Base-by-base conservation (phyloP, 1,284 basidiomycete species). In the Singerocomus inundabilis region DNA sequence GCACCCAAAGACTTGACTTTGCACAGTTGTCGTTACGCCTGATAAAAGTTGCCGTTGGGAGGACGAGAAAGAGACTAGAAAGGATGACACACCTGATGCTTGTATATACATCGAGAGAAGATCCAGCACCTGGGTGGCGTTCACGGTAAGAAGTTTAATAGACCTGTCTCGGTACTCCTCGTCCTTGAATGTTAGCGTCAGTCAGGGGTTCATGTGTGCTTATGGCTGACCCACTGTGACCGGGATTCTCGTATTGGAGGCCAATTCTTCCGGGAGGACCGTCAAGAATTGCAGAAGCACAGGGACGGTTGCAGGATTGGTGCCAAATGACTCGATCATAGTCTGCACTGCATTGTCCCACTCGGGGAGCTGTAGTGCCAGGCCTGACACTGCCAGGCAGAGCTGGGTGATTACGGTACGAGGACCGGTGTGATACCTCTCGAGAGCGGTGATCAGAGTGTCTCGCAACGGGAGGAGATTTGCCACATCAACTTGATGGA, bases 221-320 rank as follows among this genome's bases (percentile, higher is more conserved):
- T 6, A 12, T 29, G 41, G 25, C 7, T 42, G 37, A 75, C 91
- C 64, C 62, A 95, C 93, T 46, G 88, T 87, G 44, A 98, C 73
- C 0, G 93, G 92, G 59, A 99, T 93, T 72, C 85, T 89, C 15
- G 86, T 82, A 69, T 98, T 99, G 42, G 79, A 79, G 48, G 79
- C 80, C 41, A 94, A 70, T 73, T 99, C 97, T 70, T 99, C 95
- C 2, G 95, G 95, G 18, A 99, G 75, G 36, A 96, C 76, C 1
- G 91, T 91, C 61, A 99, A 69, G 70, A 99, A 98, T 64, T 96
- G 89, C 53, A 99, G 72, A 57, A 99, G 69, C 5, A 86, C 81
- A 0, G 85, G 84, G 0, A 98, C 96, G 9, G 87, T 93, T 8
- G 75, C 76, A 11, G 94, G 90, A 67, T 91, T 88, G 56, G 80